Percentiles rank a stretch among this genome's conserved stretches.
Evolutionary conservation across 495 filamentous ascomycete genomes (phyloP).

Genomic region (Tuber indicum): DNA sequence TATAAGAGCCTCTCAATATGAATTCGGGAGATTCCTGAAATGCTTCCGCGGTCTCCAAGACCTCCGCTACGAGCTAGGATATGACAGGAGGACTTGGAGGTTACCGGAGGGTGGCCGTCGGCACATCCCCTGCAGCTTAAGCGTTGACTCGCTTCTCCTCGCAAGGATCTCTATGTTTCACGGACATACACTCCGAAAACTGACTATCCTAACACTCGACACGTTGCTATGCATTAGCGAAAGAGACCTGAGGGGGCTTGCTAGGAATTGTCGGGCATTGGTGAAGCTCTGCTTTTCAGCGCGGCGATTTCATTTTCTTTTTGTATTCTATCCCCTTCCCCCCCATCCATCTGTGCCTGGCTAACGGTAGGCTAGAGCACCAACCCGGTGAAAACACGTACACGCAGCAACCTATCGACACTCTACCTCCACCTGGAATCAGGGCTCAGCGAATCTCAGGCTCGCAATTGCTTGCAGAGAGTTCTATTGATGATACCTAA

Average conservation of each 20-base stretch:
- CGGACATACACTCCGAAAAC: neutral
- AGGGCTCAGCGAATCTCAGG: neutral
- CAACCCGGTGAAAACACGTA: neutral
- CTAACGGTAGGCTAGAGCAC: neutral
- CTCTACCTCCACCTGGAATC: neutral
- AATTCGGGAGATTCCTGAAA: neutral
- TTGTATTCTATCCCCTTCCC: neutral
- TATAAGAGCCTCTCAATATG: constrained; percentile 6
- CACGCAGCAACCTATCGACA: neutral
- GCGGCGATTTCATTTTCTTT: neutral
- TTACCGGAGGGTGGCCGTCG: constrained; percentile 11
- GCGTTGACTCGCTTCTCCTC: no score
- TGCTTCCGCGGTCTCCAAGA: constrained; percentile 8
- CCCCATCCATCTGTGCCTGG: neutral
- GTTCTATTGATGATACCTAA: neutral
- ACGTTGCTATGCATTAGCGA: neutral
- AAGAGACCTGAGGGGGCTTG: neutral
- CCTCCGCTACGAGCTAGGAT: neutral
- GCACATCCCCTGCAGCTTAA: neutral
- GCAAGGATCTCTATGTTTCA: neutral
- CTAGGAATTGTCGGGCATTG: neutral
- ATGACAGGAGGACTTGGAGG: neutral
- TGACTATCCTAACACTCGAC: neutral
- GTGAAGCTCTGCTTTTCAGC: neutral
- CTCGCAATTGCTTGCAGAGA: neutral